These are phyloP conservation scores for Acmispon strigosus DNA, from an alignment of 306 rosid genomes.

Conservation along the genomic window DNA sequence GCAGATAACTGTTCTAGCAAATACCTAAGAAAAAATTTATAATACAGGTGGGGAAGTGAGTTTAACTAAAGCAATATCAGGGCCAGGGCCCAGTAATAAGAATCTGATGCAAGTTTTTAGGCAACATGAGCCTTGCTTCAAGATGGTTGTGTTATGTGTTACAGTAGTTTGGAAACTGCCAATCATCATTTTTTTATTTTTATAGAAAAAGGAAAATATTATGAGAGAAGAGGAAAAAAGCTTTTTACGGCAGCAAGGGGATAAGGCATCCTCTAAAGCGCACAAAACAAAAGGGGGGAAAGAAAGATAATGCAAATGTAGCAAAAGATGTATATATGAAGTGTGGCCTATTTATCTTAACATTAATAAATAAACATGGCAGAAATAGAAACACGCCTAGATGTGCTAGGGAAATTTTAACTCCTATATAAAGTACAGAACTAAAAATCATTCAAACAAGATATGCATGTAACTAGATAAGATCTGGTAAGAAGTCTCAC, in stretches of 20 bases:
- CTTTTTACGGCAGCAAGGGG: no score
- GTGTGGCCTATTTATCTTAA: not conserved
- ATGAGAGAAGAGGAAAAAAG: not conserved
- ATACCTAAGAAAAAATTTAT: constrained; percentile 43
- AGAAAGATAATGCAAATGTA: not conserved
- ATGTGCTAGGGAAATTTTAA: no score
- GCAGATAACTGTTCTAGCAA: constrained; percentile 93
- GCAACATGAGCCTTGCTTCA: not conserved
- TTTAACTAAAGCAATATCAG: not conserved
- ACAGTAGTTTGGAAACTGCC: not conserved
- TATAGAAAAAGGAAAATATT: not conserved
- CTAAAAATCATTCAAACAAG: no score
- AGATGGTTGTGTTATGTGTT: not conserved
- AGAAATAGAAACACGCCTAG: no score
- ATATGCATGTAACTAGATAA: no score
- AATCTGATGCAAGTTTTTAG: not conserved
- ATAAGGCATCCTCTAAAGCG: not conserved
- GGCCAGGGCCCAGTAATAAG: not conserved
- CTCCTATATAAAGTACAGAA: no score
- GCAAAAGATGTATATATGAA: not conserved
- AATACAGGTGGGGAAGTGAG: not conserved
- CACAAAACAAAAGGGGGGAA: not conserved
- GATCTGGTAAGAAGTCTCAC: no score
- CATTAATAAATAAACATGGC: no score
- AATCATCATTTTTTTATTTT: not conserved